Base-by-base conservation (phyloP, 2,329 filamentous ascomycete genomes). In the Pseudogymnoascus sp. region DNA sequence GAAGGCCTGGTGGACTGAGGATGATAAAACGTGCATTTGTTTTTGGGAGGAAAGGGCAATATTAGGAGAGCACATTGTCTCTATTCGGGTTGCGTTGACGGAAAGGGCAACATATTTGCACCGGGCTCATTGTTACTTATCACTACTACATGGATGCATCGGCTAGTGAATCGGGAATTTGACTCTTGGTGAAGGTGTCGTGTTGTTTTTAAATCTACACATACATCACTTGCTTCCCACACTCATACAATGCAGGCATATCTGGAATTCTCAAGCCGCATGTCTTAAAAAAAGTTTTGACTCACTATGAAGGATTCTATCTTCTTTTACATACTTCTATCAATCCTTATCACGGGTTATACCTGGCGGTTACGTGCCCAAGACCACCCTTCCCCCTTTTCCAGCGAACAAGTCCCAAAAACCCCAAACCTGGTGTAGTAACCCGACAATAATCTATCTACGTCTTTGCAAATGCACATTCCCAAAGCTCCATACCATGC, bases 311-410 rank as follows among this genome's bases (percentile, higher is more conserved):
- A 54, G 14, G 28, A 25, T 8, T 54, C 47, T 54, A 54, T 54
- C 47, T 35, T 54, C 47, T 54, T 54, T 54, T 54, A 54, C 47
- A 54, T 54, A 54, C 47, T 20, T 54, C 47, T 54, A 54, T 54
- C 47, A 54, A 14, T 54, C 47, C 28, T 20, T 18, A 25, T 20
- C 28, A 12, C 11, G 6, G 30, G 11, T 14, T 28, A 33, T 20
- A 28, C 16, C 47, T 35, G n/a, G 18, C 6, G 47, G 20, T 54
- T 54, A 28, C 28, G 11, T 20, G 25, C 25, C 28, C 28, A 12
- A 54, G 28, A 33, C 28, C 28, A 33, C n/a, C 28, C 47, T 7
- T 9, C 28, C 28, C 6, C n/a, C 28, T 20, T 20, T 33, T 11
- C 12, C 16, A 33, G 47, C 25, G 9, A 33, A 20, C 5, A 16